Evolutionary conservation across 1,284 basidiomycete species (phyloP), one percentile per base, ranked within the genome.

Genomic region (Stygiomarasmius scandens): DNA sequence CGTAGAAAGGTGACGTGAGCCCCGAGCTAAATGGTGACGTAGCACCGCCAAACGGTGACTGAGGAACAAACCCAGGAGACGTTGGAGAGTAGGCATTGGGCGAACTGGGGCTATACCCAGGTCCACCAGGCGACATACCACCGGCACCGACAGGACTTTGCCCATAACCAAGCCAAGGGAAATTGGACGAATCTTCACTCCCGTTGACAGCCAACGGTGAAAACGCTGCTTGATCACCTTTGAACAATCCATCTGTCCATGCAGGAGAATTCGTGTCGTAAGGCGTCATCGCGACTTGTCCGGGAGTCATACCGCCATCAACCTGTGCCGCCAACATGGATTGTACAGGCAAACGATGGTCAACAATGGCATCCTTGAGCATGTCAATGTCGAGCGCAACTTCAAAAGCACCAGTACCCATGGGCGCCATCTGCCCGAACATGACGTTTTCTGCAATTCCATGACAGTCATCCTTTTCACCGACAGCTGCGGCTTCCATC

Each of bases 391-490:
- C 97, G 50, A 99, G 83, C 1, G 95, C 90, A 52, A 99, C 92
- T 55, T 98, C 96, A 70, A 98, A 98, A 5, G 95, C 86, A 12
- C 95, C 95, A 0, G 95, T 96, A 52, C 95, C 95, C 94, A 96
- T 96, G 0, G 95, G 96, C 32, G 97, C 97, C 87, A 99, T 93
- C 77, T 99, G 97, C 19, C 97, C 97, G 61, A 99, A 93, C 81
- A 99, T 86, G 44, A 99, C 95, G 68, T 98, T 99, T 80, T 99
- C 96, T 9, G 96, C 96, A 22, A 99, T 90, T 62, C 97, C 97
- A 61, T 94, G 93, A 73, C 97, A 99, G 68, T 99, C 96, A 65
- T 99, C 97, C 72, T 95, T 92, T 77, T 99, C 96, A 55, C 97
- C 97, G 46, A 96, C 92, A 1, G 96, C 95, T 0, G 97, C 97